Evolutionary conservation across 441 rosid species (phyloP).

Genomic region (Biscutella laevigata): DNA sequence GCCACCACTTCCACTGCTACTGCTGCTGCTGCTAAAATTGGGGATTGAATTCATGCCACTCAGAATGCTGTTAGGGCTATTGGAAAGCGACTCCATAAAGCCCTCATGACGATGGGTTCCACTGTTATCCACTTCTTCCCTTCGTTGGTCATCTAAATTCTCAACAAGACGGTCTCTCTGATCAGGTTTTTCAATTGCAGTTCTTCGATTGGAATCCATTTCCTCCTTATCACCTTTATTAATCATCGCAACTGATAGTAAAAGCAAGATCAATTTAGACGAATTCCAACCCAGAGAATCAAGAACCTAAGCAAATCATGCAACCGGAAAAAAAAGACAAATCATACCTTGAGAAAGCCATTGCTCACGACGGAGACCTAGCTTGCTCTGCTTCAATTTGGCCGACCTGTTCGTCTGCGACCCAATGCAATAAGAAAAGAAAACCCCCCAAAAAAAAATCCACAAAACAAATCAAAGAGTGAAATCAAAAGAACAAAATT

Average conservation of each 20-base stretch:
- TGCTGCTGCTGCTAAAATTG: constrained; percentile 46
- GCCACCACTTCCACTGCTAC: constrained; percentile 63
- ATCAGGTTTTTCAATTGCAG: constrained; percentile 13
- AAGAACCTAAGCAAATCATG: not conserved
- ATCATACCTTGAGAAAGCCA: constrained; percentile 95
- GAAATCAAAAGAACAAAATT: not conserved
- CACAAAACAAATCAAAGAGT: not conserved
- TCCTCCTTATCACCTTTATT: constrained; percentile 46
- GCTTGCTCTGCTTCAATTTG: constrained; percentile 87
- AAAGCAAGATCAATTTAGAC: constrained; percentile 1
- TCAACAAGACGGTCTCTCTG: constrained; percentile 29
- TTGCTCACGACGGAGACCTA: constrained; percentile 90
- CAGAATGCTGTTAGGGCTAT: constrained; percentile 47
- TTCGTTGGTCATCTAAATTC: constrained; percentile 32
- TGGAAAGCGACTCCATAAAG: constrained; percentile 52
- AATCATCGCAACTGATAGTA: constrained; percentile 37
- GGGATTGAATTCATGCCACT: constrained; percentile 40
- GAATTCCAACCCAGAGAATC: not conserved
- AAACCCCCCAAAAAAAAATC: not conserved
- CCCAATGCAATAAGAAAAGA: constrained; percentile 12
- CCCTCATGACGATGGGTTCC: constrained; percentile 43
- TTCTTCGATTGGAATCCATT: constrained; percentile 16
- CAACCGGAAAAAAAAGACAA: too few species aligned
- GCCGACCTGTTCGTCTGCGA: constrained; percentile 77
- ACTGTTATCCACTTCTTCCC: constrained; percentile 28